phyloP scores from a whole-genome alignment of 345 rosid genomes.

The Eucalyptus victrix region DNA sequence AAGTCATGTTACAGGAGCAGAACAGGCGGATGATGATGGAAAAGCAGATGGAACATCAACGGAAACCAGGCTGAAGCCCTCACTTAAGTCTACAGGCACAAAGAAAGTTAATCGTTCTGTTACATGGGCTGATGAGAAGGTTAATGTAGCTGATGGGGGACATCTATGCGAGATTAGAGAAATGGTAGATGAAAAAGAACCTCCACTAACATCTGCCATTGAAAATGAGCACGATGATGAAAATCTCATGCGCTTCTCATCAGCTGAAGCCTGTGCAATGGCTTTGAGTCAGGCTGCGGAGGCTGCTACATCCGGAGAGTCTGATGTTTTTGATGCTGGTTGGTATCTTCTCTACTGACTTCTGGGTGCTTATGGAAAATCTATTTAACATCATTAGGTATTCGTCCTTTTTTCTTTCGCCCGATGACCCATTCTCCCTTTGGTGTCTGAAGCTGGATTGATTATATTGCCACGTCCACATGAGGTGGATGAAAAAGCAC shows the following conservation, averaged over 20 bases:
- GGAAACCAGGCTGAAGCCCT: slow-evolving; percentile 35
- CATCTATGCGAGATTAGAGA: slow-evolving; percentile 45
- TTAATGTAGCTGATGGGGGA: slow-evolving; percentile 7
- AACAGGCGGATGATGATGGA: slow-evolving; percentile 3
- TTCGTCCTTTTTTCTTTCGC: background rate
- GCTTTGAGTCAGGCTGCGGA: slow-evolving; percentile 76
- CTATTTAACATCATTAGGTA: background rate
- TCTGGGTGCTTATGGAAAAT: background rate
- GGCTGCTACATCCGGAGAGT: slow-evolving; percentile 52
- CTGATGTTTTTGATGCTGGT: slow-evolving; percentile 48
- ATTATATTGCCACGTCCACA: slow-evolving; percentile 40
- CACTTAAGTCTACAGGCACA: slow-evolving; percentile 46
- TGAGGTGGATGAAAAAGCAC: slow-evolving; percentile 18
- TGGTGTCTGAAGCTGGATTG: slow-evolving; percentile 65
- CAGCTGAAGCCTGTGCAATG: slow-evolving; percentile 74
- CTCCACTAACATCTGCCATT: background rate
- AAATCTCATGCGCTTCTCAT: slow-evolving; percentile 22
- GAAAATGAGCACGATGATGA: slow-evolving; percentile 6
- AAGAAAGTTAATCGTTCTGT: slow-evolving; percentile 45
- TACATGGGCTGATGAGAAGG: slow-evolving; percentile 85
- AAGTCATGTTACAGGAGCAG: background rate
- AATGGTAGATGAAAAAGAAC: slow-evolving; percentile 9
- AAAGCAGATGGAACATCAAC: slow-evolving; percentile 8
- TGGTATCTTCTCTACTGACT: slow-evolving; percentile 3
- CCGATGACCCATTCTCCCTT: background rate